Evolutionary conservation across 2,329 filamentous ascomycete species (phyloP).

Genomic region (Cylindrodendrum hubeiense): DNA sequence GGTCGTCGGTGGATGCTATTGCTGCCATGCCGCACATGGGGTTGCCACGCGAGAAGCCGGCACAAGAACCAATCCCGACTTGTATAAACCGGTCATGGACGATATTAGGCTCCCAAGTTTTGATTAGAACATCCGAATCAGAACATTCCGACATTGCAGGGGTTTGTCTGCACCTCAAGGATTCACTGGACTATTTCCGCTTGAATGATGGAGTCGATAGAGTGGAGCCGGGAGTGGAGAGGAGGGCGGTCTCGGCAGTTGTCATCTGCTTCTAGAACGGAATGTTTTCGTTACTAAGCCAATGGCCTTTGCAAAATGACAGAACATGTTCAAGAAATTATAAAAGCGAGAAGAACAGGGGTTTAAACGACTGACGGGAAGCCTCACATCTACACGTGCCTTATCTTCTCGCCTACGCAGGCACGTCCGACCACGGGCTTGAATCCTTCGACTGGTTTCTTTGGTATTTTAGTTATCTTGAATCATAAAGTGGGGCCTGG

Average conservation of each 20-base stretch:
- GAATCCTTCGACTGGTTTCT: not conserved
- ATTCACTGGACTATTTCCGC: not conserved
- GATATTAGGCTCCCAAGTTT: no score
- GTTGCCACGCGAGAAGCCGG: not conserved
- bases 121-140: no score
- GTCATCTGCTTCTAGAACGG: not conserved
- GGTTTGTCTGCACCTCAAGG: not conserved
- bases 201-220: not conserved
- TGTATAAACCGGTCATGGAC: no score
- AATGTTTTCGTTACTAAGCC: not conserved
- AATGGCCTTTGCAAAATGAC: not conserved
- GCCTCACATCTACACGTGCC: not conserved
- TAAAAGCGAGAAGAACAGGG: not conserved
- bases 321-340: not conserved
- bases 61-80: no score
- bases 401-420: not conserved
- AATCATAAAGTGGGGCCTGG: no score
- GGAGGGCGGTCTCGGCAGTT: not conserved
- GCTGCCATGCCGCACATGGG: not conserved
- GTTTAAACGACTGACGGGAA: not conserved
- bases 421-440: not conserved
- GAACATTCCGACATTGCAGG: no score
- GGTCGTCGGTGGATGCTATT: not conserved
- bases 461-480: not conserved
- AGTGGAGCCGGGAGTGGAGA: not conserved